Evolutionary conservation across 805 yeast genomes (phyloP).

Genomic region (Lachancea quebecensis): DNA sequence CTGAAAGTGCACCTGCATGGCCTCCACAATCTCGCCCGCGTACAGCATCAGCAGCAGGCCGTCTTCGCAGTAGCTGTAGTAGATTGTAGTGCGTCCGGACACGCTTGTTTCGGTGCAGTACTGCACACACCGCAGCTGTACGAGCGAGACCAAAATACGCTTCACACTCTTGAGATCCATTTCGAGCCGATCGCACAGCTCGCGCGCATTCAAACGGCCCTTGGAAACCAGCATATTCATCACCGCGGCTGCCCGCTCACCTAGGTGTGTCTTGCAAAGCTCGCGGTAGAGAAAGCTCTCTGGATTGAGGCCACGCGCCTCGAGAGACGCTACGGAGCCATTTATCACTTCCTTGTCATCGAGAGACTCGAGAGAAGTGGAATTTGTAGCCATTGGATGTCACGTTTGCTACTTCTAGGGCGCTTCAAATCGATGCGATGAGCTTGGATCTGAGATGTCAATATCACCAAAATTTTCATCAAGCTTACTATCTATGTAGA

Average conservation of each 20-base stretch:
- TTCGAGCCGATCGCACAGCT: constrained; percentile 40
- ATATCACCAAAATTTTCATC: neutral
- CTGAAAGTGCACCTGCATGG: constrained; percentile 37
- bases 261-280: constrained; percentile 49
- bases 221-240: constrained; percentile 54
- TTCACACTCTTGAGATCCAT: constrained; percentile 48
- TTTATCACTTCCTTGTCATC: neutral
- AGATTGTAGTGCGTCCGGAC: constrained; percentile 31
- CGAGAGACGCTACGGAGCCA: constrained; percentile 22
- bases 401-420: neutral
- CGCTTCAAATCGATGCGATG: constrained; percentile 1
- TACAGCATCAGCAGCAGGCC: constrained; percentile 63
- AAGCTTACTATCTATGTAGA: no score
- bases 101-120: constrained; percentile 46
- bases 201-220: constrained; percentile 57
- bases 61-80: constrained; percentile 54
- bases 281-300: constrained; percentile 51
- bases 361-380: constrained; percentile 3
- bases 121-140: constrained; percentile 71
- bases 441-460: neutral
- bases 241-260: constrained; percentile 65
- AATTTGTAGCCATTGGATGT: constrained; percentile 4
- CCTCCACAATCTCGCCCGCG: constrained; percentile 65
- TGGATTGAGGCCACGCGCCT: constrained; percentile 52
- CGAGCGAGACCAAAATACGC: constrained; percentile 62